A percentile compares a stretch with the other conserved stretches of the same genome.
Conservation (phyloP, 2,329 filamentous ascomycete species). For the Ophiostoma sp. region DNA sequence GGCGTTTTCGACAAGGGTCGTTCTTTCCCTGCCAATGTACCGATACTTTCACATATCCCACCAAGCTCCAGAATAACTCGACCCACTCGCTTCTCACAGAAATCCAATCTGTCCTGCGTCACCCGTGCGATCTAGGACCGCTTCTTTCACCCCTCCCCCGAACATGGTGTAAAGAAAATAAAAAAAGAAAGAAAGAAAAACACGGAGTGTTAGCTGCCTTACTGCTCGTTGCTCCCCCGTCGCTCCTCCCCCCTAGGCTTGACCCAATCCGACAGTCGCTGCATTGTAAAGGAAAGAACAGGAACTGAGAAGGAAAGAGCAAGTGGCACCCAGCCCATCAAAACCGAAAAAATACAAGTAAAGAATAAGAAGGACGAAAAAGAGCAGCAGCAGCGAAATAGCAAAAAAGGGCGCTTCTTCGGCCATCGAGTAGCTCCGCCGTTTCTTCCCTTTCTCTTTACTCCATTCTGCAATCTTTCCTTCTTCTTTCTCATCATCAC, state of each 20-base stretch:
- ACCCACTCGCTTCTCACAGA: constrained; percentile 15
- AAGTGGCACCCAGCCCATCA: constrained; percentile 15
- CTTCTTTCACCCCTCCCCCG: constrained; percentile 14
- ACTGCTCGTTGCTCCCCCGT: constrained; percentile 22
- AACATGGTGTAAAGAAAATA: background rate
- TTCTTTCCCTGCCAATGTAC: constrained; percentile 18
- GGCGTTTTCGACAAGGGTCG: constrained; percentile 4
- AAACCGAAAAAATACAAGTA: constrained; percentile 14
- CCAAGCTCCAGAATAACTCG: constrained; percentile 8
- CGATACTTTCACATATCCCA: constrained; percentile 17
- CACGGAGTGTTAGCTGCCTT: background rate
- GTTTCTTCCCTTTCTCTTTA: constrained; percentile 18
- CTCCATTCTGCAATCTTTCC: constrained; percentile 19
- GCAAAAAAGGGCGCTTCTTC: constrained; percentile 19
- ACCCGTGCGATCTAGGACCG: constrained; percentile 18
- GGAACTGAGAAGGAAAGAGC: constrained; percentile 15
- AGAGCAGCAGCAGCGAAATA: constrained; percentile 19
- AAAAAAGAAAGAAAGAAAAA: background rate
- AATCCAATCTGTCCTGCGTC: constrained; percentile 20
- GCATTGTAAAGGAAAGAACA: constrained; percentile 18
- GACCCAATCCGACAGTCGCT: constrained; percentile 20
- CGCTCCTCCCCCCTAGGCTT: constrained; percentile 20
- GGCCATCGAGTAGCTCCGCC: constrained; percentile 21
- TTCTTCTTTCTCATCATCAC: constrained; percentile 16
- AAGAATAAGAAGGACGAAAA: constrained; percentile 1